These are phyloP conservation scores for Euphorbia peplus DNA, from an alignment of 345 rosid genomes.

Conservation along the genomic window DNA sequence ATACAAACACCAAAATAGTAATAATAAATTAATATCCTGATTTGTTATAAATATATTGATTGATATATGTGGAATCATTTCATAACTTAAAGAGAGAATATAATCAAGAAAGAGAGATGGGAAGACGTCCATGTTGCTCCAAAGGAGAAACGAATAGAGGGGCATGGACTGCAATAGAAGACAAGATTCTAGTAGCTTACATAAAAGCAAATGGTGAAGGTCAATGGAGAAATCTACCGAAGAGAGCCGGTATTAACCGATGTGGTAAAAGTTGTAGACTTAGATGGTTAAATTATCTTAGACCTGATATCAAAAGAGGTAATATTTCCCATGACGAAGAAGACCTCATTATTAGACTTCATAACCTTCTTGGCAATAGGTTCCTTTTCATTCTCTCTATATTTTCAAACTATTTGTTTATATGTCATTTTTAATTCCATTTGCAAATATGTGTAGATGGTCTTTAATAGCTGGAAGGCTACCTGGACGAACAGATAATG, in stretches of 20 bases:
- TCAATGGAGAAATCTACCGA: conserved; percentile 60
- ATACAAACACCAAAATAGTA: no score
- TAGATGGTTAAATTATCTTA: conserved; percentile 54
- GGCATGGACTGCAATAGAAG: conserved; percentile 61
- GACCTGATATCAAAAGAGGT: conserved; percentile 62
- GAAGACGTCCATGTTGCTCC: conserved; percentile 64
- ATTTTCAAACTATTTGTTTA: no score
- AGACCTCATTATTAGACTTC: conserved; percentile 54
- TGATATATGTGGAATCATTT: no score
- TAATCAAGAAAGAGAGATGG: no score
- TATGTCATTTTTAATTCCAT: no score
- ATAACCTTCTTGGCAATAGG: conserved; percentile 68
- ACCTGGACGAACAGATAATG: conserved; percentile 71
- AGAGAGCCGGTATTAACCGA: conserved; percentile 56
- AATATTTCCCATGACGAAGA: conserved; percentile 53
- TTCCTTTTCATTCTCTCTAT: neutral
- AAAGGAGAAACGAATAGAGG: conserved; percentile 56
- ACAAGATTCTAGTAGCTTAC: conserved; percentile 42
- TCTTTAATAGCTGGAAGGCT: conserved; percentile 62
- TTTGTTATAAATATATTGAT: no score
- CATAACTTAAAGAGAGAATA: neutral
- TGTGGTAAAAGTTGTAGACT: conserved; percentile 68
- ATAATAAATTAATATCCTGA: no score
- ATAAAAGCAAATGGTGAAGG: conserved; percentile 58
- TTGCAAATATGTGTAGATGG: conserved; percentile 58